A percentile compares a stretch with the other conserved stretches of the same genome.
Conservation (phyloP, 345 rosid species). For the Eucalyptus polybractea region DNA sequence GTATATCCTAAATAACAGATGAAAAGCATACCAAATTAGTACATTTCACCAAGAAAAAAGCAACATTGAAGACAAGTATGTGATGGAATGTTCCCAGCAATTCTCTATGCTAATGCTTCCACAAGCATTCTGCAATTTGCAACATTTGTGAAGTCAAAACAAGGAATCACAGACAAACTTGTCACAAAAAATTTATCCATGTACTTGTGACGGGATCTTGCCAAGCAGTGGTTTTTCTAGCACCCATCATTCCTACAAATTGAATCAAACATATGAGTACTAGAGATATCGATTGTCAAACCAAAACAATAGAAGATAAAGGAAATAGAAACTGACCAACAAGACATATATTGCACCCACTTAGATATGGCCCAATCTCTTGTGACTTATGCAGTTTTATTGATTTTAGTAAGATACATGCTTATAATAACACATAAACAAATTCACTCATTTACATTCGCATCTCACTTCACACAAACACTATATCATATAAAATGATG, state of each 20-base stretch:
- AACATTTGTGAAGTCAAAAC: neutral
- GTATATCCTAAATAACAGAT: constrained; percentile 29
- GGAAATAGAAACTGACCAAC: constrained; percentile 53
- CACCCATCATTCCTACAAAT: constrained; percentile 83
- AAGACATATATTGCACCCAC: constrained; percentile 67
- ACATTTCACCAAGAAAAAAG: neutral
- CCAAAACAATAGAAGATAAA: neutral
- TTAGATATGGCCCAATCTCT: constrained; percentile 57
- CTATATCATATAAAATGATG: neutral
- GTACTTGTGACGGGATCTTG: constrained; percentile 53
- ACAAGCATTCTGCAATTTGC: neutral
- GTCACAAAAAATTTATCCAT: constrained; percentile 61
- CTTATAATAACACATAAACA: neutral
- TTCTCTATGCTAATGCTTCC: neutral
- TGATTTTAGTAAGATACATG: constrained; percentile 8
- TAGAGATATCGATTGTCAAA: neutral
- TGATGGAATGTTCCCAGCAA: neutral
- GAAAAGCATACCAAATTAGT: neutral
- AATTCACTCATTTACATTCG: neutral
- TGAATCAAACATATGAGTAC: neutral
- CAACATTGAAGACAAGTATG: neutral
- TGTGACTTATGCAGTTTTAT: constrained; percentile 42
- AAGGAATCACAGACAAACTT: constrained; percentile 26
- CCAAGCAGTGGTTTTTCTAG: constrained; percentile 88
- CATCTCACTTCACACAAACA: neutral